Conservation (phyloP, 306 rosid species). For the Cucumis cinereus region DNA sequence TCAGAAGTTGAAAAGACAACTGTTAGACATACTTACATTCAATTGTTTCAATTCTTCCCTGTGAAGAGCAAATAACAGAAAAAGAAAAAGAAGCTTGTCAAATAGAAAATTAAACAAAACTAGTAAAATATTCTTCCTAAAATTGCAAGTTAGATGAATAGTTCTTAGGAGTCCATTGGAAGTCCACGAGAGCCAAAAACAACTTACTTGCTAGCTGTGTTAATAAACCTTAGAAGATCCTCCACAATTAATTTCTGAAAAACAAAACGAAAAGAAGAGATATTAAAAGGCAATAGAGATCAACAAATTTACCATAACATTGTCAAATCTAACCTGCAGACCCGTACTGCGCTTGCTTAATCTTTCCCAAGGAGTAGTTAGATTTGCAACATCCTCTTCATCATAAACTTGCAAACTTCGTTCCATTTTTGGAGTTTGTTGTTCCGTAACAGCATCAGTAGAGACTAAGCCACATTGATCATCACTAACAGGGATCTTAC, state of each 20-base stretch:
- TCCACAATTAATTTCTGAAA: conserved; percentile 47
- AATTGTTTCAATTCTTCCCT: conserved; percentile 70
- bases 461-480: conserved; percentile 19
- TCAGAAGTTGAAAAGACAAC: neutral
- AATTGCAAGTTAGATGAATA: neutral
- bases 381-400: conserved; percentile 19
- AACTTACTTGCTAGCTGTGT: conserved; percentile 76
- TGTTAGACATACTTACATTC: conserved; percentile 29
- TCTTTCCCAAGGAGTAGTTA: conserved; percentile 63
- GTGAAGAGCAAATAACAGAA: neutral
- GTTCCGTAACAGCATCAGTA: conserved; percentile 26
- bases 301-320: neutral
- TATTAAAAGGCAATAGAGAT: neutral
- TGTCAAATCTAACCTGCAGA: conserved; percentile 47
- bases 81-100: neutral
- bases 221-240: conserved; percentile 48
- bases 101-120: neutral
- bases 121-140: neutral
- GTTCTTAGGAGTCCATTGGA: neutral
- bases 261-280: neutral
- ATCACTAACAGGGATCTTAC: conserved; percentile 18
- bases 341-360: conserved; percentile 34
- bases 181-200: neutral
- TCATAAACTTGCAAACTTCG: conserved; percentile 14
- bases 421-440: conserved; percentile 43